These are phyloP conservation scores for Corymbia maculata DNA, from an alignment of 345 rosid species.

Conservation along the genomic window DNA sequence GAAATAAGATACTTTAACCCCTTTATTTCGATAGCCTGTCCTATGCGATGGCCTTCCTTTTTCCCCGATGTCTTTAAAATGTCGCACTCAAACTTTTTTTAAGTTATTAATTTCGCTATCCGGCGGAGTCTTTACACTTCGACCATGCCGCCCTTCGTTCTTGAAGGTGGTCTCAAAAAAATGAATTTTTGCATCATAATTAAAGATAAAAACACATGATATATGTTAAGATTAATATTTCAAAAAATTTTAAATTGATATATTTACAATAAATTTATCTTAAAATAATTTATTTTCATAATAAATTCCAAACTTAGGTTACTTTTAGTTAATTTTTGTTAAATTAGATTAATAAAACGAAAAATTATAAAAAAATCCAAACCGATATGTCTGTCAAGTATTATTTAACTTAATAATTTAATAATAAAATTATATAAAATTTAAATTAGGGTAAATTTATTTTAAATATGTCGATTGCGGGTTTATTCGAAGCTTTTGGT, in stretches of 20 bases:
- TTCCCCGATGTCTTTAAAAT: not conserved
- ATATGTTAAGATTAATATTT: not conserved
- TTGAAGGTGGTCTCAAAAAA: not conserved
- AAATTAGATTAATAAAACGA: no score
- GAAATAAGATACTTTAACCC: not conserved
- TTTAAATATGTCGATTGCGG: no score
- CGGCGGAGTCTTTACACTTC: not conserved
- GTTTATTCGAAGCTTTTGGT: no score
- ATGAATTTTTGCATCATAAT: not conserved
- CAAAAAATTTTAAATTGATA: accelerated
- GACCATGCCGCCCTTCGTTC: not conserved
- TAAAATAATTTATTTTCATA: no score
- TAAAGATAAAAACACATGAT: not conserved
- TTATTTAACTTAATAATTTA: no score
- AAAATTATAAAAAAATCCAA: no score
- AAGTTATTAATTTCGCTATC: not conserved
- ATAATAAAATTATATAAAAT: no score
- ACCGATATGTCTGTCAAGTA: no score
- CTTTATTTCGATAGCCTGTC: not conserved
- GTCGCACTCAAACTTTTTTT: not conserved
- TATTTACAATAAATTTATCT: no score
- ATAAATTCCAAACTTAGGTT: no score
- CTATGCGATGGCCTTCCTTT: not conserved
- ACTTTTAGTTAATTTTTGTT: no score
- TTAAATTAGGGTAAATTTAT: no score